Percentiles rank a stretch among this genome's conserved stretches.
These are phyloP conservation scores for Fraxinus anomala DNA, from an alignment of 257 asterid species.

Conservation along the genomic window DNA sequence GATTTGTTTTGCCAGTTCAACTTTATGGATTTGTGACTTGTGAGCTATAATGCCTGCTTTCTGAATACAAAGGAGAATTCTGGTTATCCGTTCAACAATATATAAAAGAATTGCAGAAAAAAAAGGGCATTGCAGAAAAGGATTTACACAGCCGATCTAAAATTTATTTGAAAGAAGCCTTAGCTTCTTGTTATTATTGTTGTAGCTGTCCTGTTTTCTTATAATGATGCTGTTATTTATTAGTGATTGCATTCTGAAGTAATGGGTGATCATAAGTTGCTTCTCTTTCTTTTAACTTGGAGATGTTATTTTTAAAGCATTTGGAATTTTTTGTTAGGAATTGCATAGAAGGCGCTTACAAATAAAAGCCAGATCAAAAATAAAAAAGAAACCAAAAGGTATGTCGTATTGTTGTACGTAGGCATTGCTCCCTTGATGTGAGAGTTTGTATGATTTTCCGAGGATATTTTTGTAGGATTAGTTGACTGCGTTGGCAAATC, in stretches of 20 bases:
- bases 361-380: slow-evolving; percentile 66
- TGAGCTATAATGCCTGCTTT: not conserved
- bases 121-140: not conserved
- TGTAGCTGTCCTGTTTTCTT: not conserved
- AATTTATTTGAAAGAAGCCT: not conserved
- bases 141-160: not conserved
- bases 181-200: not conserved
- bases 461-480: slow-evolving; percentile 36
- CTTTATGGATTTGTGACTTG: not conserved
- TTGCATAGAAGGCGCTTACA: slow-evolving; percentile 76
- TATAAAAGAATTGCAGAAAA: not conserved
- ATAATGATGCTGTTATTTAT: not conserved
- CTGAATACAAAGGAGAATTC: not conserved
- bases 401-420: slow-evolving; percentile 11
- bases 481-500: slow-evolving; percentile 41
- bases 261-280: not conserved
- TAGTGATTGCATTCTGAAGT: not conserved
- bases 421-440: not conserved
- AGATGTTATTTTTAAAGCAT: not conserved
- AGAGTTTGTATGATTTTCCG: not conserved
- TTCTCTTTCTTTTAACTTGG: not conserved
- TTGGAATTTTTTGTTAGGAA: slow-evolving; percentile 48
- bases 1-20: not conserved
- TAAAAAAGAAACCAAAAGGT: slow-evolving; percentile 62
- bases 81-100: not conserved